These are phyloP conservation scores for Fragaria nilgerrensis DNA, from an alignment of 306 rosid species.

Conservation along the genomic window DNA sequence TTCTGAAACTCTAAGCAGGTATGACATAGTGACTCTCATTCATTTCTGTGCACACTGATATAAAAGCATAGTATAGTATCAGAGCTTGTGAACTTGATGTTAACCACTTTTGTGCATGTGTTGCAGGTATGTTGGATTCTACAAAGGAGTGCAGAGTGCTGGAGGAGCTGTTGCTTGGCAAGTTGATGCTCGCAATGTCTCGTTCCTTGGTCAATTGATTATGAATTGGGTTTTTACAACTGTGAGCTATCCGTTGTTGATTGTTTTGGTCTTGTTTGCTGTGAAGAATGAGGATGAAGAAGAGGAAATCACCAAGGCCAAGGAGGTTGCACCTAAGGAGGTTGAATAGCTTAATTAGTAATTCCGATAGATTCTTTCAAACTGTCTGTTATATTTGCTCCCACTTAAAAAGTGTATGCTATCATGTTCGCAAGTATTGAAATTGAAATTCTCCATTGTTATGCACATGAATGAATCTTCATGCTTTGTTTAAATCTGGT, in stretches of 20 bases:
- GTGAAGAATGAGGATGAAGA: slow-evolving; percentile 55
- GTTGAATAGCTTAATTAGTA: background rate
- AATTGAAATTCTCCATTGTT: background rate
- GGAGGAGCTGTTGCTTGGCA: slow-evolving; percentile 99
- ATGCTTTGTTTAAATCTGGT: background rate
- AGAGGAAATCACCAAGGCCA: slow-evolving; percentile 29
- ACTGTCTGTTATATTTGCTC: background rate
- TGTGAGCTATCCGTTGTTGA: slow-evolving; percentile 63
- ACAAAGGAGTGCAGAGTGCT: slow-evolving; percentile 92
- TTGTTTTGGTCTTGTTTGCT: slow-evolving; percentile 56
- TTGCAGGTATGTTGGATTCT: slow-evolving; percentile 79
- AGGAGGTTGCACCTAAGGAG: slow-evolving; percentile 23
- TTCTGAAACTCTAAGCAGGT: slow-evolving; percentile 93
- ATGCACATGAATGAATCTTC: background rate
- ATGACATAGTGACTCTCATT: background rate
- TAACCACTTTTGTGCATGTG: background rate
- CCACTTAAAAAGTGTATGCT: background rate
- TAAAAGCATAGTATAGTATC: background rate
- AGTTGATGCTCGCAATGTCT: slow-evolving; percentile 51
- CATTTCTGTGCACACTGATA: background rate
- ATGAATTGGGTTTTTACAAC: slow-evolving; percentile 66
- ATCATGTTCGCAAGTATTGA: background rate
- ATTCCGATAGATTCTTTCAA: slow-evolving; percentile 4
- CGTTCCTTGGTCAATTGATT: slow-evolving; percentile 55
- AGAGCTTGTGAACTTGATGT: background rate